A percentile compares a stretch with the other conserved stretches of the same genome.
Evolutionary conservation across 441 rosid species (phyloP).

Genomic region (Arabidopsis lyrata): DNA sequence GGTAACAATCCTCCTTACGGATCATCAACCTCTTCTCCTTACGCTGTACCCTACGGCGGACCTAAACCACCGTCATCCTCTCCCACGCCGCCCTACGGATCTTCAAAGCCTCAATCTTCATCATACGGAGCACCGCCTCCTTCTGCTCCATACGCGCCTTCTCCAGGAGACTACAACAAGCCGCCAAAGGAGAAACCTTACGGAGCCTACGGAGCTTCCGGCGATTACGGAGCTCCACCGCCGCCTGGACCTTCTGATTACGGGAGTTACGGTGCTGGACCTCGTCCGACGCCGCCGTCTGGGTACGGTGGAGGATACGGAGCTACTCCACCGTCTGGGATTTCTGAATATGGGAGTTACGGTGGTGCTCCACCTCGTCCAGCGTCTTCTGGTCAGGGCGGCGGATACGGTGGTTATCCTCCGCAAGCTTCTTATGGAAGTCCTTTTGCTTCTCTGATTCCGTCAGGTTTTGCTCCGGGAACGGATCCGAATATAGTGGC

Average conservation of each 20-base stretch:
- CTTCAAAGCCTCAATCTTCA: slow-evolving; percentile 33
- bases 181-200: slow-evolving; percentile 65
- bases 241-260: slow-evolving; percentile 21
- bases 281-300: slow-evolving; percentile 33
- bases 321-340: slow-evolving; percentile 41
- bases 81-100: slow-evolving; percentile 36
- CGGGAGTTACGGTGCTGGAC: slow-evolving; percentile 46
- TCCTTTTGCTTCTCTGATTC: slow-evolving; percentile 78
- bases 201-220: slow-evolving; percentile 16
- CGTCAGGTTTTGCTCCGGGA: slow-evolving; percentile 82
- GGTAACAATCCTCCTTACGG: slow-evolving; percentile 41
- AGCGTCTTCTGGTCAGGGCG: slow-evolving; percentile 39
- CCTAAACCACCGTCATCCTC: slow-evolving; percentile 30
- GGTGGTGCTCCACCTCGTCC: slow-evolving; percentile 47
- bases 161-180: slow-evolving; percentile 45
- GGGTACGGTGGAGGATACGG: slow-evolving; percentile 48
- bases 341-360: slow-evolving; percentile 36
- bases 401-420: slow-evolving; percentile 42
- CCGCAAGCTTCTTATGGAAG: slow-evolving; percentile 53
- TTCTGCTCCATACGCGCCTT: slow-evolving; percentile 45
- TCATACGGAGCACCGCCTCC: slow-evolving; percentile 57
- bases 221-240: slow-evolving; percentile 36
- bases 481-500: slow-evolving; percentile 82
- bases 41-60: slow-evolving; percentile 43
- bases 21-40: slow-evolving; percentile 41